phyloP scores from a whole-genome alignment of 1,139 yeast species.

The Geotrichum aggregatum region DNA sequence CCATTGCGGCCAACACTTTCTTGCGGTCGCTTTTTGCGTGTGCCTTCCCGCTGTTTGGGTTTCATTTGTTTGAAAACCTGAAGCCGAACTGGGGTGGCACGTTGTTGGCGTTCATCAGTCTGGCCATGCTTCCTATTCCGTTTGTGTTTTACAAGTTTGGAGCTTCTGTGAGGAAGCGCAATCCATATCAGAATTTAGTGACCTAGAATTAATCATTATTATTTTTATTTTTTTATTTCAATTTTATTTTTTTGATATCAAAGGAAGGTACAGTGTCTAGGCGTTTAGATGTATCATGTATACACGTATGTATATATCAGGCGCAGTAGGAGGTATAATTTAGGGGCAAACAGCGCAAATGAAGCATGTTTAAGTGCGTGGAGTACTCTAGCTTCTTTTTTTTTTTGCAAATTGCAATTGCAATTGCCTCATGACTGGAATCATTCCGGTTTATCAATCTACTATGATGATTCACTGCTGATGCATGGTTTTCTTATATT shows the following conservation, averaged over 20 bases:
- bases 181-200: conserved; percentile 4
- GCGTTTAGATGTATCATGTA: background rate
- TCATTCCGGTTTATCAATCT: too few relatives aligned
- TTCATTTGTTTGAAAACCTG: conserved; percentile 51
- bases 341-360: too few relatives aligned
- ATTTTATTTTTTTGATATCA: background rate
- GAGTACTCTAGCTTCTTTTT: too few relatives aligned
- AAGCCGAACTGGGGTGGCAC: conserved; percentile 24
- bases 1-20: conserved; percentile 52
- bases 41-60: conserved; percentile 55
- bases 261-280: background rate
- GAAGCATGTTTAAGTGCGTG: too few relatives aligned
- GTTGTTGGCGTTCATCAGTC: conserved; percentile 3
- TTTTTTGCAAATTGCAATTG: too few relatives aligned
- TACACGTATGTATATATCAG: too few relatives aligned
- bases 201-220: too few relatives aligned
- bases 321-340: too few relatives aligned
- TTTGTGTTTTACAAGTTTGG: conserved; percentile 57
- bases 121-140: conserved; percentile 47
- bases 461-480: too few relatives aligned
- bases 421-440: too few relatives aligned
- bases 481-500: too few relatives aligned
- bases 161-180: conserved; percentile 21
- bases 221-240: too few relatives aligned
- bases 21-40: conserved; percentile 51